Percentiles rank a stretch among this genome's conserved stretches.
Conservation (phyloP, 257 asterid genomes). For the Cruciata laevipes region DNA sequence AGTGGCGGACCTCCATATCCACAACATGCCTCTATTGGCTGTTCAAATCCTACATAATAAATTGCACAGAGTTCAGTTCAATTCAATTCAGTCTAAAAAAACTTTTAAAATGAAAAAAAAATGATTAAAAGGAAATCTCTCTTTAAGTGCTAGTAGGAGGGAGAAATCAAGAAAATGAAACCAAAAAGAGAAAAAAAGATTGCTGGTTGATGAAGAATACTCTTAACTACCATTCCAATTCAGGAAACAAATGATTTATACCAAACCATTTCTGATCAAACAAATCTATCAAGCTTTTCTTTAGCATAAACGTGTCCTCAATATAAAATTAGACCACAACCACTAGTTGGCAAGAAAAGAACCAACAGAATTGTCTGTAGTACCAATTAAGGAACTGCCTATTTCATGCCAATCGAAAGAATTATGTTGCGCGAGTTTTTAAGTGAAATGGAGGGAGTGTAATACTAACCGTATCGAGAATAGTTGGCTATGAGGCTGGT, state of each 20-base stretch:
- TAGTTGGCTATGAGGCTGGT: slow-evolving; percentile 72
- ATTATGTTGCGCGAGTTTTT: not conserved
- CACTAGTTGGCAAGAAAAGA: slow-evolving; percentile 3
- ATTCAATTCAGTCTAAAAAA: not conserved
- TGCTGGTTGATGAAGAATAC: slow-evolving; percentile 13
- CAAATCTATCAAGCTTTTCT: not conserved
- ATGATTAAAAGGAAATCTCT: not conserved
- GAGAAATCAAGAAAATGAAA: not conserved
- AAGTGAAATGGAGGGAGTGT: not conserved
- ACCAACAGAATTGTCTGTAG: not conserved
- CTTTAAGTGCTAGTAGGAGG: not conserved
- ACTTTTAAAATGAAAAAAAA: not conserved
- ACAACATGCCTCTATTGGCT: slow-evolving; percentile 84
- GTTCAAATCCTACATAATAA: slow-evolving; percentile 64
- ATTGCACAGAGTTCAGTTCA: not conserved
- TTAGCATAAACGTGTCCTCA: not conserved
- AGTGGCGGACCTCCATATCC: slow-evolving; percentile 93
- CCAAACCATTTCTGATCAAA: not conserved
- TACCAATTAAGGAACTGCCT: slow-evolving; percentile 1
- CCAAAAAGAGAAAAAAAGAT: not conserved
- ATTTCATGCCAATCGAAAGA: not conserved
- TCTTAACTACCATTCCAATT: not conserved
- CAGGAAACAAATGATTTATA: slow-evolving; percentile 3
- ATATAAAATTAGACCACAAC: slow-evolving; percentile 6
- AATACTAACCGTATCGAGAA: slow-evolving; percentile 61